These are phyloP conservation scores for Zymoseptoria ardabiliae DNA, from an alignment of 2,329 filamentous ascomycete species.

Conservation along the genomic window DNA sequence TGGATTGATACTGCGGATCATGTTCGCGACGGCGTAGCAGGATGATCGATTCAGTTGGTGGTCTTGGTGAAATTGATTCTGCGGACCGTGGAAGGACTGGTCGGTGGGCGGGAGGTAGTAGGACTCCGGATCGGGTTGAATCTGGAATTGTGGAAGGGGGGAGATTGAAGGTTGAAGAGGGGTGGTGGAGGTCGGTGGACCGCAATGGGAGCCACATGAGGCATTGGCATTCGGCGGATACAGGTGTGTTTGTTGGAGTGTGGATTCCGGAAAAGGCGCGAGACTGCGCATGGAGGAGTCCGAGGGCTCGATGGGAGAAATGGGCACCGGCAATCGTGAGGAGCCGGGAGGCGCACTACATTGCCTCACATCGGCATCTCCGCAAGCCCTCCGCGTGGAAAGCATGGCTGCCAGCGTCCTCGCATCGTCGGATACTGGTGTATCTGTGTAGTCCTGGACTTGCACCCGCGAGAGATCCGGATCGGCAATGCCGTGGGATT, in stretches of 20 bases:
- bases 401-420: not conserved
- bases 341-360: not conserved
- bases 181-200: not conserved
- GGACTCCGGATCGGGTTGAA: not conserved
- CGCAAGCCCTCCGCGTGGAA: not conserved
- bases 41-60: slow-evolving; percentile 15
- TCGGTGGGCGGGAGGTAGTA: not conserved
- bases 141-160: not conserved
- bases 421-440: not conserved
- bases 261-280: not conserved
- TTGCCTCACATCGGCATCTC: not conserved
- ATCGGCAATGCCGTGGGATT: slow-evolving; percentile 50
- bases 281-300: not conserved
- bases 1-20: slow-evolving; percentile 39
- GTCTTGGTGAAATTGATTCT: not conserved
- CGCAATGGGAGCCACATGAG: not conserved
- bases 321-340: not conserved
- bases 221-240: not conserved
- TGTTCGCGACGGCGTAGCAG: slow-evolving; percentile 37
- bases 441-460: not conserved
- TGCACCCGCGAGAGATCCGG: slow-evolving; percentile 38
- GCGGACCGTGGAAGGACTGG: not conserved
- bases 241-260: not conserved
- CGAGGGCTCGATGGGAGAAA: not conserved
- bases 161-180: not conserved